Conservation (phyloP, 2,329 filamentous ascomycete species). For the Ophiostoma sp. region DNA sequence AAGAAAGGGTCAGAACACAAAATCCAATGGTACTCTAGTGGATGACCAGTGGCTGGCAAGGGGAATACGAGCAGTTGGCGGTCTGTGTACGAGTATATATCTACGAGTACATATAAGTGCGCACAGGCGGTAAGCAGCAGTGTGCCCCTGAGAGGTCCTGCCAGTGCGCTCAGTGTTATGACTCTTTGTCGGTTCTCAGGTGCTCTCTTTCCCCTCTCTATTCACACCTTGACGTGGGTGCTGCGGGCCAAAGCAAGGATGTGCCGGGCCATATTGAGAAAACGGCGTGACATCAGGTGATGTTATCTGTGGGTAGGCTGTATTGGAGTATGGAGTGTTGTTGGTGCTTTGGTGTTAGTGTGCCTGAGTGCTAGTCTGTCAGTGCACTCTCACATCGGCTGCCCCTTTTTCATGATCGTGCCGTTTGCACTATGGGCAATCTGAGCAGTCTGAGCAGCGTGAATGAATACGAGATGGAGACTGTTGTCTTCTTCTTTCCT, state of each 20-base stretch:
- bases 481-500: background rate
- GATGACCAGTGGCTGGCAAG: background rate
- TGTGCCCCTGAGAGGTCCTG: background rate
- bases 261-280: constrained; percentile 2
- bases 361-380: background rate
- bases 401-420: constrained; percentile 6
- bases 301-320: background rate
- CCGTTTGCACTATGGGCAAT: background rate
- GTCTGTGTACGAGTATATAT: background rate
- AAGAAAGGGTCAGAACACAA: background rate
- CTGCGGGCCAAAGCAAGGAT: background rate
- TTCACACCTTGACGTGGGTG: background rate
- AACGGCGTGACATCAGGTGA: constrained; percentile 10
- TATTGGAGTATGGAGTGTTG: background rate
- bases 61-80: constrained; percentile 10
- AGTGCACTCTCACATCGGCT: constrained; percentile 1
- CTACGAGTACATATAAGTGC: no score
- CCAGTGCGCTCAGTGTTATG: background rate
- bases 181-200: background rate
- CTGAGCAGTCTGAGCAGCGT: background rate
- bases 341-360: background rate
- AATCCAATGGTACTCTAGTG: background rate
- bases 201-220: background rate
- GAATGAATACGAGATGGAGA: constrained; percentile 8
- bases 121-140: background rate